A percentile compares a stretch with the other conserved stretches of the same genome.
phyloP scores from a whole-genome alignment of 331 rosid species.

The Saraca asoca region DNA sequence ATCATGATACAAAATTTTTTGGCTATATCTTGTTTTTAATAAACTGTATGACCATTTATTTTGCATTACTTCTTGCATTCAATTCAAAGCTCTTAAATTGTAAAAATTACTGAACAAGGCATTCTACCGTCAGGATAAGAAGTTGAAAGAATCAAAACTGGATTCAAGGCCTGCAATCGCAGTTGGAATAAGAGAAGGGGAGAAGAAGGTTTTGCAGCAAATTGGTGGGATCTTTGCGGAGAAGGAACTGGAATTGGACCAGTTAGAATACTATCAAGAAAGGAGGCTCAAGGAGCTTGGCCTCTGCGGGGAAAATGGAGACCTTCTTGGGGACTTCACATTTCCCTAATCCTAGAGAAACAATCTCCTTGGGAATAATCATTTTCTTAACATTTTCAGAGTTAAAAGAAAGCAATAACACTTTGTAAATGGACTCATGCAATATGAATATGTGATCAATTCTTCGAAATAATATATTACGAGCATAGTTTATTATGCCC shows the following conservation, averaged over 20 bases:
- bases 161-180: constrained; percentile 73
- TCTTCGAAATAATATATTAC: constrained; percentile 15
- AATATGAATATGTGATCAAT: constrained; percentile 13
- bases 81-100: not conserved
- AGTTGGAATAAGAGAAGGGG: constrained; percentile 86
- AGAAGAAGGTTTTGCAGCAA: constrained; percentile 78
- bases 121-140: constrained; percentile 65
- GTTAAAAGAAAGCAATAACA: not conserved
- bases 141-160: constrained; percentile 60
- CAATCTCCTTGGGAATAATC: not conserved
- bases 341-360: constrained; percentile 44
- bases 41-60: too few species aligned
- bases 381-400: constrained; percentile 23
- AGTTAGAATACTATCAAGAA: constrained; percentile 83
- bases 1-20: too few species aligned
- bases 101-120: constrained; percentile 25
- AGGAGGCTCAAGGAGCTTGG: constrained; percentile 97
- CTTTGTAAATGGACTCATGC: constrained; percentile 24
- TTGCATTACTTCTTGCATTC: too few species aligned
- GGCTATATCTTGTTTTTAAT: too few species aligned
- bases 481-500: not conserved
- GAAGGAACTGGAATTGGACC: constrained; percentile 66
- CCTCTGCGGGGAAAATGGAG: constrained; percentile 85
- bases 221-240: constrained; percentile 64
- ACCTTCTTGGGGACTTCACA: constrained; percentile 73